Percentiles rank a stretch among this genome's conserved stretches.
These are phyloP conservation scores for Coniochaeta sp. DNA, from an alignment of 2,329 filamentous ascomycete genomes.

Conservation along the genomic window DNA sequence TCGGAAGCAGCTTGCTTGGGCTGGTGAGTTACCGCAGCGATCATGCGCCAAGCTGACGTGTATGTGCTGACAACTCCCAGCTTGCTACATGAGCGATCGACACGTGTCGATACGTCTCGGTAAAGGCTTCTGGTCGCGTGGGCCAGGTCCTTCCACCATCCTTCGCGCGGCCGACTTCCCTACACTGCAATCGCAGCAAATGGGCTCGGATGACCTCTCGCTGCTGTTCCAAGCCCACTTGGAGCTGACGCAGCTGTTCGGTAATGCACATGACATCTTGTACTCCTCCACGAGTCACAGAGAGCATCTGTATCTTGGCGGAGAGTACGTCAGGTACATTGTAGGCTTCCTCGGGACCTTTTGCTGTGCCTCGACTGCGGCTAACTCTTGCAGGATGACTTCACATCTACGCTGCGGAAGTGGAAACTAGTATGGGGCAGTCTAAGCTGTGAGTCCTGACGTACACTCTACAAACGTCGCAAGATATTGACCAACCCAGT, in stretches of 20 bases:
- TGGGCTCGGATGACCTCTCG: slow-evolving; percentile 3
- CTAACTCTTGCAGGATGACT: slow-evolving; percentile 48
- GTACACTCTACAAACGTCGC: no score
- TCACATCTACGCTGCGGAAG: slow-evolving; percentile 58
- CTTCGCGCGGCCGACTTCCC: slow-evolving; percentile 4
- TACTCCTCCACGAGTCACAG: slow-evolving; percentile 9
- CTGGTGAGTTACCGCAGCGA: neutral
- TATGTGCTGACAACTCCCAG: slow-evolving; percentile 41
- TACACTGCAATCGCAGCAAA: neutral
- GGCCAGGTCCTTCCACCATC: neutral
- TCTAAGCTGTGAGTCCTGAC: slow-evolving; percentile 47
- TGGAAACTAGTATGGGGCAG: slow-evolving; percentile 68
- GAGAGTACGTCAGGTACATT: slow-evolving; percentile 10
- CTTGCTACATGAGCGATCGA: slow-evolving; percentile 2
- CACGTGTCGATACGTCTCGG: slow-evolving; percentile 5
- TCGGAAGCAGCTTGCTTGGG: neutral
- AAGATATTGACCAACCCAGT: slow-evolving; percentile 32
- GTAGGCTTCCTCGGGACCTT: neutral
- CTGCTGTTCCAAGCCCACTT: slow-evolving; percentile 3
- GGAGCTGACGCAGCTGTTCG: slow-evolving; percentile 7
- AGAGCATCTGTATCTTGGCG: slow-evolving; percentile 6
- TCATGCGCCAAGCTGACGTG: slow-evolving; percentile 54
- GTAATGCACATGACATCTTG: slow-evolving; percentile 10
- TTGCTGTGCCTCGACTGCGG: neutral
- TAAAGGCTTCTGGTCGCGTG: slow-evolving; percentile 4